Percentiles rank a stretch among this genome's conserved stretches.
These are phyloP conservation scores for Aureobasidium sp. DNA, from an alignment of 2,329 filamentous ascomycete genomes.

Conservation along the genomic window DNA sequence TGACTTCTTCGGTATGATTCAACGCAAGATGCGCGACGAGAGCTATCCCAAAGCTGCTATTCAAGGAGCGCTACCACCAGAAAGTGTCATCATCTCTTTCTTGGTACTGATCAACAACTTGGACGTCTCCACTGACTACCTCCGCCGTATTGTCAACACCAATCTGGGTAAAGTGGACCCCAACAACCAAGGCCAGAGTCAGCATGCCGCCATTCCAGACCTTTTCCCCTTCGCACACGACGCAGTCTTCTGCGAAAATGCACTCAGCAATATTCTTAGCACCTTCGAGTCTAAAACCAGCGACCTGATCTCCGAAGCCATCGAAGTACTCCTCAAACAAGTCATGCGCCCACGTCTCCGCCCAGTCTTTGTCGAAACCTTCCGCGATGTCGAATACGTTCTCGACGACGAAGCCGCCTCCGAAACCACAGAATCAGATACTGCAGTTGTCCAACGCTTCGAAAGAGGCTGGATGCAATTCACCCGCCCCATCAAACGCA, in stretches of 20 bases:
- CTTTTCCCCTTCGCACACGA: constrained; percentile 78
- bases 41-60: constrained; percentile 75
- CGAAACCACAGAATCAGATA: constrained; percentile 35
- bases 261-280: constrained; percentile 59
- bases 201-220: constrained; percentile 28
- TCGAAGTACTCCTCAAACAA: constrained; percentile 78
- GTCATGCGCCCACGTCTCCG: constrained; percentile 79
- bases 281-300: constrained; percentile 69
- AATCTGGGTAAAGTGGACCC: constrained; percentile 40
- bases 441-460: constrained; percentile 70
- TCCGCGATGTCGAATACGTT: constrained; percentile 84
- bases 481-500: constrained; percentile 72
- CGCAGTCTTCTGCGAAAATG: constrained; percentile 56
- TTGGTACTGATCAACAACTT: constrained; percentile 93
- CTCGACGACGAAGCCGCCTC: constrained; percentile 43
- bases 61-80: constrained; percentile 74
- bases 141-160: constrained; percentile 71
- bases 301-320: constrained; percentile 75
- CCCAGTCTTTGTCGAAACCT: constrained; percentile 76
- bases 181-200: constrained; percentile 25
- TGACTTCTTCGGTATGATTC: constrained; percentile 95
- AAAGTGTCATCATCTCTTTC: constrained; percentile 81
- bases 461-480: constrained; percentile 78
- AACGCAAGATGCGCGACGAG: constrained; percentile 96
- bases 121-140: constrained; percentile 84